Evolutionary conservation across 176 grass and related monocot species (phyloP).

Genomic region (Rhynchospora tenuis): DNA sequence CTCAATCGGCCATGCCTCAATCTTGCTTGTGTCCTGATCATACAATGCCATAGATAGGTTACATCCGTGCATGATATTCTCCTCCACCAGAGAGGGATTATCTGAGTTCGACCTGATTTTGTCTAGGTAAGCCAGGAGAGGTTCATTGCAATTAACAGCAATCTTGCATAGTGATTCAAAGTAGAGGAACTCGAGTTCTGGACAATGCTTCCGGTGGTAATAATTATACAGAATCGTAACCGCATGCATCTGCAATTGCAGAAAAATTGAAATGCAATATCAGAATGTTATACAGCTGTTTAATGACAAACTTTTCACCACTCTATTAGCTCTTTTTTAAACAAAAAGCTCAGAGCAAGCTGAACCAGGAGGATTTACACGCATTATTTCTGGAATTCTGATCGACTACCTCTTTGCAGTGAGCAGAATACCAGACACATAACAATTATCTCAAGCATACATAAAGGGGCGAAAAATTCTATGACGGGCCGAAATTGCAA

Average conservation of each 20-base stretch:
- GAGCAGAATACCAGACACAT: neutral
- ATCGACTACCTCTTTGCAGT: neutral
- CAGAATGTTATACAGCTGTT: too few relatives aligned
- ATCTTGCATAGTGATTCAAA: slow-evolving; percentile 26
- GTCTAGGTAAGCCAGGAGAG: slow-evolving; percentile 11
- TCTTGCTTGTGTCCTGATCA: slow-evolving; percentile 13
- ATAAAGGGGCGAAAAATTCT: neutral
- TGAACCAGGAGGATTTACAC: neutral
- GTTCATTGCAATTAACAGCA: neutral
- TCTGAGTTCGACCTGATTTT: neutral
- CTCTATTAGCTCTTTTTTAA: too few relatives aligned
- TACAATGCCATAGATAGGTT: slow-evolving; percentile 37
- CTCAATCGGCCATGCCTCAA: slow-evolving; percentile 41
- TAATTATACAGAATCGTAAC: slow-evolving; percentile 66
- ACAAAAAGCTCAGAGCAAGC: neutral
- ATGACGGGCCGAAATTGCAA: neutral
- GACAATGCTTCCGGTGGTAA: slow-evolving; percentile 60
- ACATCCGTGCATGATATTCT: slow-evolving; percentile 37
- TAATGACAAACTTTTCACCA: too few relatives aligned
- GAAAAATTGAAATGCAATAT: neutral
- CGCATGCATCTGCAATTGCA: slow-evolving; percentile 51
- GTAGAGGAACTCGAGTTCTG: slow-evolving; percentile 28
- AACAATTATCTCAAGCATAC: neutral
- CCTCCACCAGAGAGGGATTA: slow-evolving; percentile 36
- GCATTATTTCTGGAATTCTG: neutral